phyloP scores from a whole-genome alignment of 176 grass and related monocot species.

The Paspalum notatum region DNA sequence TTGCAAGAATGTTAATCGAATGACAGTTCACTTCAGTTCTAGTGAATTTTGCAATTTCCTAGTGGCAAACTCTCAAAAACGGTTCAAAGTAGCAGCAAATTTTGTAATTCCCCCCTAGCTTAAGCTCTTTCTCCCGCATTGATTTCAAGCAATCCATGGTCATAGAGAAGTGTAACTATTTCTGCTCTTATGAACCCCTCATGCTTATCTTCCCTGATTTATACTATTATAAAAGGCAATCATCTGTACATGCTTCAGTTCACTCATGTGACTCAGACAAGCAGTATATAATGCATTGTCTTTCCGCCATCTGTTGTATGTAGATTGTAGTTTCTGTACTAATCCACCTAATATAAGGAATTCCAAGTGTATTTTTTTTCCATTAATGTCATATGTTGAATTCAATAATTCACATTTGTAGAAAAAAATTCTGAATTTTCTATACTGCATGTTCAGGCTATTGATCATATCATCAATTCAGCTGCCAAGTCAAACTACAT shows the following conservation, averaged over 20 bases:
- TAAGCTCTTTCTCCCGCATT: neutral
- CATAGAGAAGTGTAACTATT: neutral
- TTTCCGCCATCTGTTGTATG: neutral
- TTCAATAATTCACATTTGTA: neutral
- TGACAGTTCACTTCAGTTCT: neutral
- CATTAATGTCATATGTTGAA: neutral
- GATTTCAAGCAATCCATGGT: neutral
- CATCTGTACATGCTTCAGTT: slow-evolving; percentile 9
- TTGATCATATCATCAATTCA: slow-evolving; percentile 99
- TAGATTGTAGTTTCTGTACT: neutral
- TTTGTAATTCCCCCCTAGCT: neutral
- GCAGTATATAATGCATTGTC: too few relatives aligned
- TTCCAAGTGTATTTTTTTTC: neutral
- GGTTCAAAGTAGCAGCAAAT: neutral
- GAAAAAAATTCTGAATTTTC: neutral
- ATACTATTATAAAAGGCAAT: neutral
- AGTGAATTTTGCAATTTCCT: neutral
- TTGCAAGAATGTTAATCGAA: neutral
- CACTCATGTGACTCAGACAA: slow-evolving; percentile 18
- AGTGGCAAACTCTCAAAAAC: neutral
- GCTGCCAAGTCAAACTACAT: slow-evolving; percentile 98
- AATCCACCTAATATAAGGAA: neutral
- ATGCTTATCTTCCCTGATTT: slow-evolving; percentile 5
- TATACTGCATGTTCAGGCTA: slow-evolving; percentile 66
- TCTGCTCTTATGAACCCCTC: neutral